Evolutionary conservation across 495 filamentous ascomycete genomes (phyloP).

Genomic region (Cudoniella acicularis): DNA sequence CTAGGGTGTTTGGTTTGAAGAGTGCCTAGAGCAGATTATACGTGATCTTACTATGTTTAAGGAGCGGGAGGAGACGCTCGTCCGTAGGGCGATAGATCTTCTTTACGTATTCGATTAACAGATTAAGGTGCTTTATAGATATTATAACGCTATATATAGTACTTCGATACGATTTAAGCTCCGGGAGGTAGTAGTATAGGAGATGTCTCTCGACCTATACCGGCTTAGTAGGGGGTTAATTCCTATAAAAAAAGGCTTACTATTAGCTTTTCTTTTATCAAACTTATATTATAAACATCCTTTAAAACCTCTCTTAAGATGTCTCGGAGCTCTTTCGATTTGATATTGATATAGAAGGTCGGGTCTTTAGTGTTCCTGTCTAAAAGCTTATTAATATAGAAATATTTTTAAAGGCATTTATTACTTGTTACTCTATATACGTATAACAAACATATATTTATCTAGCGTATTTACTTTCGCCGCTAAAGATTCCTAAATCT

Average conservation of each 20-base stretch:
- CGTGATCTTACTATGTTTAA: slow-evolving; percentile 39
- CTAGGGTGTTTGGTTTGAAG: slow-evolving; percentile 37
- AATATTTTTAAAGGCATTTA: not conserved
- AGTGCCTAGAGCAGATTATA: slow-evolving; percentile 46
- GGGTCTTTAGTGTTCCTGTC: slow-evolving; percentile 9
- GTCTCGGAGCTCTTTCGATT: slow-evolving; percentile 11
- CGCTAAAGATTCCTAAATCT: slow-evolving; percentile 71
- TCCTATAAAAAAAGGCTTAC: slow-evolving; percentile 3
- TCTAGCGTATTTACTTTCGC: slow-evolving; percentile 56
- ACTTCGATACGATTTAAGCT: slow-evolving; percentile 24
- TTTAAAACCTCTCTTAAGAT: slow-evolving; percentile 13
- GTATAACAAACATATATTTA: slow-evolving; percentile 78
- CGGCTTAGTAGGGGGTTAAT: not conserved
- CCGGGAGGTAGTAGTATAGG: slow-evolving; percentile 33
- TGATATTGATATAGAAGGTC: slow-evolving; percentile 7
- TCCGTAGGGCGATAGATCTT: slow-evolving; percentile 31
- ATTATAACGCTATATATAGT: slow-evolving; percentile 1
- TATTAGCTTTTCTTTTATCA: slow-evolving; percentile 19
- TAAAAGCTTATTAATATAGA: not conserved
- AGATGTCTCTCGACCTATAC: slow-evolving; percentile 30
- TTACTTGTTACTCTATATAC: slow-evolving; percentile 26
- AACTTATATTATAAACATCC: slow-evolving; percentile 6
- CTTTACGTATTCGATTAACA: slow-evolving; percentile 39
- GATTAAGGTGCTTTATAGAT: slow-evolving; percentile 29
- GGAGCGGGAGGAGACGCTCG: slow-evolving; percentile 35